phyloP scores from a whole-genome alignment of 192 early-diverging fungal genomes.

The Coemansia sp. region DNA sequence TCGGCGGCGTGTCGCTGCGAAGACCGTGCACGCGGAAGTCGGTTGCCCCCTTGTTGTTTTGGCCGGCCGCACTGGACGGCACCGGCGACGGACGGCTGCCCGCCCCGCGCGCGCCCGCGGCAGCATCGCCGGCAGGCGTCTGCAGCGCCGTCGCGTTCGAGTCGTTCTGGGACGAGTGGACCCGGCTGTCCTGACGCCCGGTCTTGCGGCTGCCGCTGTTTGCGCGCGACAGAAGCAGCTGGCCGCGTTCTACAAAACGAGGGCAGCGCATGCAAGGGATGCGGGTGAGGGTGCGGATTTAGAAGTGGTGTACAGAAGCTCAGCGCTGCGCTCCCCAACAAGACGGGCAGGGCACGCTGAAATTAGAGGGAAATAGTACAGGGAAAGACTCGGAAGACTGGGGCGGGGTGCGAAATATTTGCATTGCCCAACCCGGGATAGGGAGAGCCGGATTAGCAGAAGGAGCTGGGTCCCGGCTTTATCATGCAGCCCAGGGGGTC shows the following conservation, averaged over 20 bases:
- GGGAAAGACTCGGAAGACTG: background rate
- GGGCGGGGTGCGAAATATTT: constrained; percentile 9
- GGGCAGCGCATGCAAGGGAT: constrained; percentile 41
- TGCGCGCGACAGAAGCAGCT: constrained; percentile 46
- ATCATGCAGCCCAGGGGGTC: constrained; percentile 6
- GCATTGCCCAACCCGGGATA: background rate
- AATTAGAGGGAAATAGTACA: background rate
- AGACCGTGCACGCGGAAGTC: constrained; percentile 37
- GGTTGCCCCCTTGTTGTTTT: constrained; percentile 26
- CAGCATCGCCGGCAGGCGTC: constrained; percentile 14
- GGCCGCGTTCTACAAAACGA: constrained; percentile 51
- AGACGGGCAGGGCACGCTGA: background rate
- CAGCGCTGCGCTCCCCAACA: background rate
- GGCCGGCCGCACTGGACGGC: background rate
- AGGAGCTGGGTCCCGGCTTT: constrained; percentile 11
- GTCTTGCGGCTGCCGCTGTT: constrained; percentile 43
- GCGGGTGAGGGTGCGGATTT: background rate
- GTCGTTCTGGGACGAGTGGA: constrained; percentile 36
- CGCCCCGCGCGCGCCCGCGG: constrained; percentile 5
- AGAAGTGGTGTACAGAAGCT: constrained; percentile 1
- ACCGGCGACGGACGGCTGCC: constrained; percentile 7
- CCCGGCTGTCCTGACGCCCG: constrained; percentile 36
- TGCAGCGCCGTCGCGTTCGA: constrained; percentile 40
- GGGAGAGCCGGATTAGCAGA: constrained; percentile 11
- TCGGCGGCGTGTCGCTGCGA: constrained; percentile 11